These are phyloP conservation scores for Kazachstania viticola DNA, from an alignment of 805 yeast genomes.

Conservation along the genomic window DNA sequence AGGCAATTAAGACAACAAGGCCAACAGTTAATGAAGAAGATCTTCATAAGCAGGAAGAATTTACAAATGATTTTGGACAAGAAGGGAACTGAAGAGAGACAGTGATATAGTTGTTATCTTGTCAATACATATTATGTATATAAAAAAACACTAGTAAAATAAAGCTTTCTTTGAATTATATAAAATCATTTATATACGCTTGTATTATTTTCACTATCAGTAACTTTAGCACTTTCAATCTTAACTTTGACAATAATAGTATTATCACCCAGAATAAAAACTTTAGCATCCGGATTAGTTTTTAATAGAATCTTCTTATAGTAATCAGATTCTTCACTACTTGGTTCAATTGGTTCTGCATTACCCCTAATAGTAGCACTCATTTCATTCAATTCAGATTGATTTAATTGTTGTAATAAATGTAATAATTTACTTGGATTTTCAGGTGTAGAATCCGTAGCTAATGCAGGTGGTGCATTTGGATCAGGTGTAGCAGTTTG, in stretches of 20 bases:
- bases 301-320: constrained; percentile 52
- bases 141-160: too few species aligned
- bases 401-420: constrained; percentile 65
- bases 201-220: constrained; percentile 60
- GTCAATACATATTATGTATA: background rate
- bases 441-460: constrained; percentile 9
- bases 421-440: constrained; percentile 38
- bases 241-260: constrained; percentile 55
- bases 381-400: constrained; percentile 63
- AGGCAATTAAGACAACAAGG: constrained; percentile 81
- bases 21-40: constrained; percentile 91
- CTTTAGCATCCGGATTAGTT: constrained; percentile 57
- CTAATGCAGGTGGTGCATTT: constrained; percentile 3
- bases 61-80: constrained; percentile 92
- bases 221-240: constrained; percentile 60
- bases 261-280: constrained; percentile 53
- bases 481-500: constrained; percentile 23
- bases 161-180: background rate
- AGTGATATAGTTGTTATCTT: too few species aligned
- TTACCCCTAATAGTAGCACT: constrained; percentile 74
- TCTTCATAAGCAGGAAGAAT: constrained; percentile 68
- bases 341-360: constrained; percentile 42
- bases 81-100: constrained; percentile 62
- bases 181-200: constrained; percentile 19
- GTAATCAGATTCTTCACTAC: constrained; percentile 40